A percentile compares a stretch with the other conserved stretches of the same genome.
Evolutionary conservation across 2,329 filamentous ascomycete genomes (phyloP).

Genomic region (Arthrobotrys conoides): DNA sequence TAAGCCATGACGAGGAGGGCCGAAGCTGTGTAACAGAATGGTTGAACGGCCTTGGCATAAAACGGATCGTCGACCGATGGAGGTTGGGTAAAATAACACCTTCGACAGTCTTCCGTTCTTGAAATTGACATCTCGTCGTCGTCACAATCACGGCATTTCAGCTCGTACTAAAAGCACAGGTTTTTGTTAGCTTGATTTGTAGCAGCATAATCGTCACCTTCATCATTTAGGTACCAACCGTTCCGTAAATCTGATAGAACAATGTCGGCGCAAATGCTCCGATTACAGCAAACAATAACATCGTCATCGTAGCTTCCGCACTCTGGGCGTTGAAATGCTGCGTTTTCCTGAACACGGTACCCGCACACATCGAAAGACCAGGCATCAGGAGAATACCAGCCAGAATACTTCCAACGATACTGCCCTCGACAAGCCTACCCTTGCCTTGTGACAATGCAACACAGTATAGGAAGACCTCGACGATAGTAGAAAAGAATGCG

Average conservation of each 20-base stretch:
- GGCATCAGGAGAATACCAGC: conserved; percentile 95
- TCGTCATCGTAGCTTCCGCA: conserved; percentile 89
- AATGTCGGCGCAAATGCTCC: conserved; percentile 94
- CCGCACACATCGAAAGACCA: conserved; percentile 98
- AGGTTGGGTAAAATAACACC: conserved; percentile 92
- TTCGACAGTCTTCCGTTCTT: conserved; percentile 78
- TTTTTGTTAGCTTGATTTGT: conserved; percentile 66
- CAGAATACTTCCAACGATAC: conserved; percentile 97
- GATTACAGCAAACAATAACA: conserved; percentile 96
- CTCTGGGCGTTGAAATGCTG: conserved; percentile 98
- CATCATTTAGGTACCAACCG: conserved; percentile 71
- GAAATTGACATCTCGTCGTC: conserved; percentile 67
- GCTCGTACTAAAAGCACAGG: conserved; percentile 76
- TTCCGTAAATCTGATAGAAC: conserved; percentile 99
- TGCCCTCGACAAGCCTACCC: conserved; percentile 91
- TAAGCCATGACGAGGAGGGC: conserved; percentile 91
- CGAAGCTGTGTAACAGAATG: conserved; percentile 92
- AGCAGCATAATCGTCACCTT: conserved; percentile 1
- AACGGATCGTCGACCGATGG: conserved; percentile 89
- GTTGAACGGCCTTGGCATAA: conserved; percentile 89
- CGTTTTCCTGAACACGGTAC: conserved; percentile 96
- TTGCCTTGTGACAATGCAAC: conserved; percentile 94
- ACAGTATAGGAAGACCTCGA: conserved; percentile 98
- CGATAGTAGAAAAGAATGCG: conserved; percentile 96
- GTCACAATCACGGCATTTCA: conserved; percentile 81